Evolutionary conservation across 2,329 filamentous ascomycete genomes (phyloP).

Genomic region (Emmonsia crescens): DNA sequence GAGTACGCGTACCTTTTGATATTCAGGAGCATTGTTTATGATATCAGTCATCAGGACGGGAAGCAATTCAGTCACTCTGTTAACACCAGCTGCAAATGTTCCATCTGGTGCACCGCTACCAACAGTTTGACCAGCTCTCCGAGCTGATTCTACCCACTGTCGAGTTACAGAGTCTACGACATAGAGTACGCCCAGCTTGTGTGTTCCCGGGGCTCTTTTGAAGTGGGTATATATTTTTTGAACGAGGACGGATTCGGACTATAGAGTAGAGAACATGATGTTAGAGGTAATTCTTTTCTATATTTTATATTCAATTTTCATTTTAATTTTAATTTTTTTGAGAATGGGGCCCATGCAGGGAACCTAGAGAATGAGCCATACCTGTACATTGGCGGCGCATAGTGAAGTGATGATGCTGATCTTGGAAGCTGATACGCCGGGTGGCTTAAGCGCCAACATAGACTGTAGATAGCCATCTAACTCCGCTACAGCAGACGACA

Average conservation of each 20-base stretch:
- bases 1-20: slow-evolving; percentile 80
- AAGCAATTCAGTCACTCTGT: slow-evolving; percentile 92
- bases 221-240: slow-evolving; percentile 96
- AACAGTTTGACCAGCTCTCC: slow-evolving; percentile 69
- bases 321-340: neutral
- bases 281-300: slow-evolving; percentile 14
- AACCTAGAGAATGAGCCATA: slow-evolving; percentile 39
- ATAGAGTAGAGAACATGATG: slow-evolving; percentile 19
- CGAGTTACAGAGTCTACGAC: slow-evolving; percentile 99
- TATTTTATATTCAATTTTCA: slow-evolving; percentile 1
- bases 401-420: slow-evolving; percentile 78
- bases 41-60: slow-evolving; percentile 94
- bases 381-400: slow-evolving; percentile 83
- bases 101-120: slow-evolving; percentile 75
- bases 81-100: slow-evolving; percentile 87
- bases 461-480: slow-evolving; percentile 82
- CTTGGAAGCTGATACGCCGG: slow-evolving; percentile 86
- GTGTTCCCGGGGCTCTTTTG: slow-evolving; percentile 84
- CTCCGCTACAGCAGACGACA: slow-evolving; percentile 80
- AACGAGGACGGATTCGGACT: slow-evolving; percentile 91
- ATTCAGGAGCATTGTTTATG: slow-evolving; percentile 71
- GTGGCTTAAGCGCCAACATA: slow-evolving; percentile 82
- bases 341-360: neutral
- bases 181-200: slow-evolving; percentile 98
- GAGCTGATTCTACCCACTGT: slow-evolving; percentile 95